Evolutionary conservation across 768 basidiomycete genomes (phyloP), one percentile per base, ranked within the genome.

Genomic region (Tulasnella sp.): DNA sequence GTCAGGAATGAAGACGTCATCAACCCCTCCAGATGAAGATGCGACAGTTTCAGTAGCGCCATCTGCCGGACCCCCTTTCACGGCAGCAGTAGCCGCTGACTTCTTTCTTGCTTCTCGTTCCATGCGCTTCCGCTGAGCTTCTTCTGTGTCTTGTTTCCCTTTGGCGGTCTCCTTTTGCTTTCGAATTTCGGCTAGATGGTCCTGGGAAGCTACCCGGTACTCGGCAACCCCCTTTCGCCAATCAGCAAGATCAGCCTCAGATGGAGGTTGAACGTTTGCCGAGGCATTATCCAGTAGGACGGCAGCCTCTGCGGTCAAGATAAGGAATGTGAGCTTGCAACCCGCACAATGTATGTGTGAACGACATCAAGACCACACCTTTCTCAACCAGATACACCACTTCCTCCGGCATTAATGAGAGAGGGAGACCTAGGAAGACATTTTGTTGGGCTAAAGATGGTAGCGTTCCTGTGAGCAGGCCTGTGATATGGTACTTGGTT

Each of bases 401-500:
- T 84, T 99, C 98, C 85, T 99, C 98, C 0, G 95, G 94, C 85
- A 94, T 90, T 1, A 99, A 87, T 10, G 94, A 87, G 8, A 98
- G 87, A 0, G 98, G 98, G n/a, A 96, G 86, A 9, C 98, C 98
- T 44, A 99, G 88, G 84, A 99, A 99, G 2, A 93, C 90, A 87
- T 99, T 99, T 85, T 99, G 98, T 83, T 98, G 97, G 1, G 96
- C 92, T 0, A 99, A 88, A 84, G 96, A 95, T 2, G 98, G 97
- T 19, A 99, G 90, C 0, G 98, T 99, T 0, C 98, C 98, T 0
- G 91, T 89, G 68, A 98, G 86, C 68, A 95, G 87, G 46, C 97
- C 96, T 83, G 94, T 96, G 72, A 99, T 89, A 78, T 88, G 91
- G 85, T 98, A 92, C 82, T 91, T 86, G 40, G 93, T 90, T 48